Evolutionary conservation across 192 early-diverging fungal genomes (phyloP).

Genomic region (Backusella tarrabulga): DNA sequence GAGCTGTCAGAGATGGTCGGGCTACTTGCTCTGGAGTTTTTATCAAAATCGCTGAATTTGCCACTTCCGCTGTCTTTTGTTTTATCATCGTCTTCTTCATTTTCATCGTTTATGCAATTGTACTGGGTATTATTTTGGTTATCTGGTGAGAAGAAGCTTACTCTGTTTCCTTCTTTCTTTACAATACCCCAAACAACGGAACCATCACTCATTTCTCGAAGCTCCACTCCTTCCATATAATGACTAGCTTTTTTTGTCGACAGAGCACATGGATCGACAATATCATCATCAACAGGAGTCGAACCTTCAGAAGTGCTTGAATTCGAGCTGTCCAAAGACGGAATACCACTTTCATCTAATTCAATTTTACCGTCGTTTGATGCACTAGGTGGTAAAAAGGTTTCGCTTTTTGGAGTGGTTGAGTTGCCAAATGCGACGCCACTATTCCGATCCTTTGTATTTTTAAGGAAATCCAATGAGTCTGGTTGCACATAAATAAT

Average conservation of each 20-base stretch:
- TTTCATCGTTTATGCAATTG: conserved; percentile 16
- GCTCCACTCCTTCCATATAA: conserved; percentile 30
- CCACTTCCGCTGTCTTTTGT: background rate
- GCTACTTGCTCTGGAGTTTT: background rate
- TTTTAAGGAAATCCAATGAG: conserved; percentile 7
- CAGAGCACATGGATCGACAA: background rate
- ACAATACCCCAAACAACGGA: conserved; percentile 34
- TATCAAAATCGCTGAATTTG: background rate
- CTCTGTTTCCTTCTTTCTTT: conserved; percentile 24
- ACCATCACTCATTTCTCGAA: conserved; percentile 40
- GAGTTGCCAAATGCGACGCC: background rate
- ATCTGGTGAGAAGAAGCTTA: conserved; percentile 19
- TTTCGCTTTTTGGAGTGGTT: background rate
- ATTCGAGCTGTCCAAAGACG: background rate
- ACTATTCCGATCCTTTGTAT: background rate
- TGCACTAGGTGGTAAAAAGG: background rate
- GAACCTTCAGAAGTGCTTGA: background rate
- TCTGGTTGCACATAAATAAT: conserved; percentile 36
- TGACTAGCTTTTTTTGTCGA: conserved; percentile 3
- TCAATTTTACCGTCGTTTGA: background rate
- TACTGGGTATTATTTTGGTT: conserved; percentile 8
- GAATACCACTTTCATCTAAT: background rate
- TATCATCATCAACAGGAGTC: background rate
- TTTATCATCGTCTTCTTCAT: conserved; percentile 14
- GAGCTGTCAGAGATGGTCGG: background rate